Evolutionary conservation across 441 rosid genomes (phyloP).

Genomic region (Bocquillonia castaneifolia): DNA sequence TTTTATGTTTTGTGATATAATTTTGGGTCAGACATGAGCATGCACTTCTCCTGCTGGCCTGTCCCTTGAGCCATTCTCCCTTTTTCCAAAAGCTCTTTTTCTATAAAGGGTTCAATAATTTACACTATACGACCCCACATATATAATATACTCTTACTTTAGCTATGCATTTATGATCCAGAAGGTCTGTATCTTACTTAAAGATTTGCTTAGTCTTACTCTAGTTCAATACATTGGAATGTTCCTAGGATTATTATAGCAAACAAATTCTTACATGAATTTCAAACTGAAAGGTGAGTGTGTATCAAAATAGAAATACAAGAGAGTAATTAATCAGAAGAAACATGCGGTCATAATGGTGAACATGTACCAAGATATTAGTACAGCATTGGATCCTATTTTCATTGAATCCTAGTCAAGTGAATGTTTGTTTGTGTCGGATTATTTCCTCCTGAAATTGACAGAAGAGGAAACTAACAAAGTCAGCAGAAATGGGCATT

Average conservation of each 20-base stretch:
- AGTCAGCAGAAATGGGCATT: too few species aligned
- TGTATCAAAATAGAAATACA: background rate
- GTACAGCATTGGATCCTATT: slow-evolving; percentile 11
- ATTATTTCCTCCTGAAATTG: background rate
- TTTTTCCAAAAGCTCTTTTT: slow-evolving; percentile 28
- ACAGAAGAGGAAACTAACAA: background rate
- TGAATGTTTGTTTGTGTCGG: background rate
- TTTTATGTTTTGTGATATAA: slow-evolving; percentile 26
- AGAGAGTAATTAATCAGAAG: background rate
- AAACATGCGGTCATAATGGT: background rate
- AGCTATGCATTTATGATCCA: too few species aligned
- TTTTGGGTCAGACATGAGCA: slow-evolving; percentile 37
- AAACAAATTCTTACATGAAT: background rate
- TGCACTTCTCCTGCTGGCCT: slow-evolving; percentile 38
- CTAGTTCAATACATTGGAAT: background rate
- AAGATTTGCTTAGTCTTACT: background rate
- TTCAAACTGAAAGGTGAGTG: background rate
- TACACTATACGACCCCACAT: slow-evolving; percentile 28
- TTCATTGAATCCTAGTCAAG: background rate
- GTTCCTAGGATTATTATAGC: background rate
- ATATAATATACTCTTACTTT: too few species aligned
- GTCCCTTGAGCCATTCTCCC: slow-evolving; percentile 37
- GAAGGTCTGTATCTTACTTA: too few species aligned
- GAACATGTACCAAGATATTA: background rate
- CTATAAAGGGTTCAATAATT: slow-evolving; percentile 30